Evolutionary conservation across 2,329 filamentous ascomycete species (phyloP).

Genomic region (Aspergillus novoparasiticus): DNA sequence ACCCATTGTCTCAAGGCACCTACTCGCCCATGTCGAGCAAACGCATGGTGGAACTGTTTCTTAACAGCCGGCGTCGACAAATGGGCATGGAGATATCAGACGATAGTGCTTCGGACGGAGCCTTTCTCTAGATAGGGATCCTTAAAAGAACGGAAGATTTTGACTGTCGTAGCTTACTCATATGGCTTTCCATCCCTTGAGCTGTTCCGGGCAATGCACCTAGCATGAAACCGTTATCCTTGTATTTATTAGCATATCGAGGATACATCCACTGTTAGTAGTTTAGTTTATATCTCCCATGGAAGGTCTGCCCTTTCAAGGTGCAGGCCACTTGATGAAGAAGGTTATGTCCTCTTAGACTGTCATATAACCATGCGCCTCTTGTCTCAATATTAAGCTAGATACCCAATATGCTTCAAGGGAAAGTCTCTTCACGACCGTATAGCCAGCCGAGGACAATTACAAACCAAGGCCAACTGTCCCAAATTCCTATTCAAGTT

Average conservation of each 20-base stretch:
- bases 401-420: too few species aligned
- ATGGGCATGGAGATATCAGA: slow-evolving; percentile 21
- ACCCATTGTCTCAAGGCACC: slow-evolving; percentile 24
- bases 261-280: not conserved
- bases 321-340: not conserved
- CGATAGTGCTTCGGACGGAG: slow-evolving; percentile 20
- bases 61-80: slow-evolving; percentile 35
- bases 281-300: not conserved
- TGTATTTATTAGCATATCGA: not conserved
- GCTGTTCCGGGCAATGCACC: not conserved
- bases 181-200: not conserved
- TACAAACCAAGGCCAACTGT: not conserved
- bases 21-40: slow-evolving; percentile 36
- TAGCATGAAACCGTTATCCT: not conserved
- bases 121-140: slow-evolving; percentile 28
- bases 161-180: not conserved
- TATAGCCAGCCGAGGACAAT: not conserved
- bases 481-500: not conserved
- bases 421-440: not conserved
- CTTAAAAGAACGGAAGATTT: not conserved
- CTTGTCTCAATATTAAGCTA: not conserved
- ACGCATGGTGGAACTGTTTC: slow-evolving; percentile 41
- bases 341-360: not conserved
- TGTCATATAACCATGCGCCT: not conserved
- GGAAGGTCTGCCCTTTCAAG: not conserved